Conservation (phyloP, 768 basidiomycete genomes). For the Coprinellus micaceus region DNA sequence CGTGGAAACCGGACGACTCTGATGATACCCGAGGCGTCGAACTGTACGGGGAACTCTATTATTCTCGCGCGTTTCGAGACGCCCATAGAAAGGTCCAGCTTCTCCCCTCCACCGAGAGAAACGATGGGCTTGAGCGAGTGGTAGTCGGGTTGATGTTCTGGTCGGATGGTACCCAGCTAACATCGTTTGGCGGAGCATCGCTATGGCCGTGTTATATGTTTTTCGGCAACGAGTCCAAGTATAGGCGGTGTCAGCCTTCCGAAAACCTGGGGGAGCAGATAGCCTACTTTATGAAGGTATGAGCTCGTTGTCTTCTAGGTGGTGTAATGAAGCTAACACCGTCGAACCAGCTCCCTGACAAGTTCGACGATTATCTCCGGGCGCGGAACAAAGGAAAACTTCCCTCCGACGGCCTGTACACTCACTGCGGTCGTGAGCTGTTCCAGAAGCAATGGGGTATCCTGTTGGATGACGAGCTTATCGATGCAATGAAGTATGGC, state of each 20-base stretch:
- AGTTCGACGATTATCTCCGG: conserved; percentile 15
- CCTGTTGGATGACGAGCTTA: conserved; percentile 31
- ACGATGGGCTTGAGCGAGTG: conserved; percentile 11
- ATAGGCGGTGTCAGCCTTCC: conserved; percentile 24
- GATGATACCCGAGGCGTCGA: conserved; percentile 11
- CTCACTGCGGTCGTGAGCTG: conserved; percentile 29
- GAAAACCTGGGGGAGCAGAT: conserved; percentile 32
- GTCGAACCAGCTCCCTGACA: conserved; percentile 19
- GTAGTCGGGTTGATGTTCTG: conserved; percentile 14
- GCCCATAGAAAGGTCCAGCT: conserved; percentile 14
- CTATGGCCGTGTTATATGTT: conserved; percentile 41
- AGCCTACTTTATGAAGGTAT: conserved; percentile 36
- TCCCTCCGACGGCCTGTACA: conserved; percentile 18
- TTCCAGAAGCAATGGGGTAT: conserved; percentile 30
- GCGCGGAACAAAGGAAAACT: conserved; percentile 16
- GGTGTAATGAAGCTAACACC: no score
- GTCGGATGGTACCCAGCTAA: conserved; percentile 21
- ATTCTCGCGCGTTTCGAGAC: conserved; percentile 14
- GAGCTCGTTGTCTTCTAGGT: no score
- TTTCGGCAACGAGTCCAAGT: conserved; percentile 40
- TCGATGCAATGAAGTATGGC: conserved; percentile 30
- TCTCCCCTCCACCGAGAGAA: conserved; percentile 3
- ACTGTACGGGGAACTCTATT: conserved; percentile 19
- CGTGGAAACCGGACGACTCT: conserved; percentile 19
- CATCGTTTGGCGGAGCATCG: conserved; percentile 27